These are phyloP conservation scores for Kazachstania bromeliacearum DNA, from an alignment of 805 yeast genomes.

Conservation along the genomic window DNA sequence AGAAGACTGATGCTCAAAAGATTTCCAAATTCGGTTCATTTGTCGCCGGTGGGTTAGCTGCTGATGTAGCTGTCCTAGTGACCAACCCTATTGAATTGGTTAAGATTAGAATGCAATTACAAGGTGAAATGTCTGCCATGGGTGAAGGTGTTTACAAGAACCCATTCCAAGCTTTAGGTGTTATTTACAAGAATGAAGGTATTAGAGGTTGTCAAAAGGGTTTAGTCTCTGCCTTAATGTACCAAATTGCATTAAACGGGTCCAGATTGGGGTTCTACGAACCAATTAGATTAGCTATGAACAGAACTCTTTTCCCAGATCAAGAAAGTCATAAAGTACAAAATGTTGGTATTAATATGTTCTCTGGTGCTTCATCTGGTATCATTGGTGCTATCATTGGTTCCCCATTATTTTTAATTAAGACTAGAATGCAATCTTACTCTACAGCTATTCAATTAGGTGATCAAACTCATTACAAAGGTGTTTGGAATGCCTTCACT, in stretches of 20 bases:
- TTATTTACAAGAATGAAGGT: constrained; percentile 75
- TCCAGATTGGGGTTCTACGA: constrained; percentile 92
- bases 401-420: constrained; percentile 84
- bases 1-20: constrained; percentile 44
- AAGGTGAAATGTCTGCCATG: constrained; percentile 70
- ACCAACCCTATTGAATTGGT: constrained; percentile 94
- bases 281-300: constrained; percentile 59
- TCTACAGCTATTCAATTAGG: constrained; percentile 64
- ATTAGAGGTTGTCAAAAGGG: constrained; percentile 85
- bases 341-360: constrained; percentile 51
- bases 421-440: constrained; percentile 94
- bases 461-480: constrained; percentile 81
- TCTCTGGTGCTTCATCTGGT: constrained; percentile 78
- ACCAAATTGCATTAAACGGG: constrained; percentile 88
- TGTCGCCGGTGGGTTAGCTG: constrained; percentile 86
- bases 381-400: constrained; percentile 82
- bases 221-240: constrained; percentile 75
- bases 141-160: constrained; percentile 59
- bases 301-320: constrained; percentile 45
- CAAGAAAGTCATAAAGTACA: constrained; percentile 42
- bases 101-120: constrained; percentile 93
- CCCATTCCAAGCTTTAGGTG: constrained; percentile 71
- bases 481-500: constrained; percentile 57
- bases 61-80: constrained; percentile 95
- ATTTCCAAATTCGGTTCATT: constrained; percentile 70